phyloP scores from a whole-genome alignment of 768 basidiomycete genomes.

The Macrolepiota dolichaula region DNA sequence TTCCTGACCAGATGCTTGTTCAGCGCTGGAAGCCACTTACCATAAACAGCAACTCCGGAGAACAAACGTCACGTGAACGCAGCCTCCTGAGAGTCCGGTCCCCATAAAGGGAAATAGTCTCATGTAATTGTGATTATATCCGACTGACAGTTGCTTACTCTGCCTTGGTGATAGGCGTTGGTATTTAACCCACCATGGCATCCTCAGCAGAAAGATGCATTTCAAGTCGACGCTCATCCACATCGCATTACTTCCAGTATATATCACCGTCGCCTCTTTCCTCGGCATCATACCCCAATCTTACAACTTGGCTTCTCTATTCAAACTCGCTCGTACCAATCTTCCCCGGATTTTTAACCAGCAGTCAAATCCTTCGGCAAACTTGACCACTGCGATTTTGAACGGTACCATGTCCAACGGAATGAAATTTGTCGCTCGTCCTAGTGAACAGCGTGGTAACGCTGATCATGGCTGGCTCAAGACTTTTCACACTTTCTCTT shows the following conservation, averaged over 20 bases:
- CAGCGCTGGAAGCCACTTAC: not conserved
- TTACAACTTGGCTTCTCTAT: slow-evolving; percentile 35
- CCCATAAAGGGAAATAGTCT: not conserved
- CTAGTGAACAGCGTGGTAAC: slow-evolving; percentile 62
- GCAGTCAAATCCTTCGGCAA: not conserved
- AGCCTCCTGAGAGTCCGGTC: not conserved
- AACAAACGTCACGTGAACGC: not conserved
- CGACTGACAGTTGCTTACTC: not conserved
- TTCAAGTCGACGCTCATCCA: slow-evolving; percentile 30
- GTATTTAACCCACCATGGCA: not conserved
- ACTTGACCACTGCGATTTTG: slow-evolving; percentile 1
- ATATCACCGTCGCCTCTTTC: slow-evolving; percentile 38
- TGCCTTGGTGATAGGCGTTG: not conserved
- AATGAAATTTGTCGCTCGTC: slow-evolving; percentile 47
- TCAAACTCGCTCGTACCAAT: slow-evolving; percentile 33
- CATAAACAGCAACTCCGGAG: not conserved
- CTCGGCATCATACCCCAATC: slow-evolving; percentile 27
- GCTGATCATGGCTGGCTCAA: slow-evolving; percentile 87
- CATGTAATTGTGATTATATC: slow-evolving; percentile 5
- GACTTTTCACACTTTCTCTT: slow-evolving; percentile 83
- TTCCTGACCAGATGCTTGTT: not conserved
- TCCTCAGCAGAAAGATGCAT: slow-evolving; percentile 29
- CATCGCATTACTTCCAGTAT: slow-evolving; percentile 35
- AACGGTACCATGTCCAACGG: slow-evolving; percentile 19
- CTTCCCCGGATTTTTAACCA: slow-evolving; percentile 24